Base-by-base conservation (phyloP, 805 yeast species). In the Teunomyces atbi region DNA sequence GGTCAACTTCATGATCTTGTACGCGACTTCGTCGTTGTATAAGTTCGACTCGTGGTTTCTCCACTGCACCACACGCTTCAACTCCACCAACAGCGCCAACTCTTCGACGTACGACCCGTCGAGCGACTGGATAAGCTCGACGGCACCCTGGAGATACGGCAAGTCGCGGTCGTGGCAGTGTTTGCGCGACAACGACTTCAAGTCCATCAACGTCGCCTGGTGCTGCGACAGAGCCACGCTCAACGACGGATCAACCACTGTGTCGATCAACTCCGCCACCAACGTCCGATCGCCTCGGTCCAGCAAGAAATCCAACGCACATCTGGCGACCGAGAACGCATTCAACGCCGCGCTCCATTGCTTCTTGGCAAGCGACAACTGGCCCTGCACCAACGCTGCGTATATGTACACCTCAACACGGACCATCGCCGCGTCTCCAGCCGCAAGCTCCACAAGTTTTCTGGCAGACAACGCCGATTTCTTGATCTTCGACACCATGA, bases 11-110 rank as follows among this genome's bases (percentile, higher is more conserved):
- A 76, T 71, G 35, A 86, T 69, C 36, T 75, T 68, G 58, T 76
- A 77, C 0, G 95, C 87, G 38, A 89, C 73, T 49, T 88, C 89
- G 43, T 88, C 85, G 53, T 88, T 88, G 50, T 74, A 69, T 19
- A 91, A 70, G 5, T 59, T 59, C 0, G 96, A 96, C 7, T 73
- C 66, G 55, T 77, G 79, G 42, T 66, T 63, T 49, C 78, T 67
- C 84, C 84, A 79, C n/a, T 63, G 50, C 30, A 79, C 65, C 10
- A 71, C 58, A 23, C 65, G 56, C 42, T 63, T 56, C 40, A 70
- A 54, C 23, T 60, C 51, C 3, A 58, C 61, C 21, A 62, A 55
- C 12, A 61, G 47, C 6, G 64, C 44, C 28, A 62, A 54, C 42
- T 58, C 65, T 16, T 71, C 59, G 13, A 78, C 68, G 52, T 69